Conservation (phyloP, 768 basidiomycete genomes). For the Megacollybia marginata region DNA sequence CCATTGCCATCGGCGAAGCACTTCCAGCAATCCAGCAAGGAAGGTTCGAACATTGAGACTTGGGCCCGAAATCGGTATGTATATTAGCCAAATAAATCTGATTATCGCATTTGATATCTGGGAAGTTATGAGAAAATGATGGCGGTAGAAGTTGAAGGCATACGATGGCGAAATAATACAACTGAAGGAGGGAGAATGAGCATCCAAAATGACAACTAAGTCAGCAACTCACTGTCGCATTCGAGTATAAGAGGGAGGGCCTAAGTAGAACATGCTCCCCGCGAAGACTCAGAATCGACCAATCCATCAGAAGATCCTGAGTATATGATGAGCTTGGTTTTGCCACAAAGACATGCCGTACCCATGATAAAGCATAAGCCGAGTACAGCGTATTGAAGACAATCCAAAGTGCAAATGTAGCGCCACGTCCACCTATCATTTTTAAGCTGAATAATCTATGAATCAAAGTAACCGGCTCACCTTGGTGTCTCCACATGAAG, state of each 20-base stretch:
- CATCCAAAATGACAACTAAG: background rate
- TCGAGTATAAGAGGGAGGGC: constrained; percentile 64
- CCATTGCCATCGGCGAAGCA: constrained; percentile 82
- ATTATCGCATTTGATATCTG: constrained; percentile 67
- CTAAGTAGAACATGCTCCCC: constrained; percentile 58
- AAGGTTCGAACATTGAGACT: constrained; percentile 53
- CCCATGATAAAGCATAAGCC: constrained; percentile 74
- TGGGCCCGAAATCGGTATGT: constrained; percentile 49
- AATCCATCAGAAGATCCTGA: constrained; percentile 86
- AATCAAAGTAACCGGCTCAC: constrained; percentile 26
- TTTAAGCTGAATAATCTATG: background rate
- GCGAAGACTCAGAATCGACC: constrained; percentile 69
- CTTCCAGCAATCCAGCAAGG: constrained; percentile 64
- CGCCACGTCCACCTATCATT: constrained; percentile 27
- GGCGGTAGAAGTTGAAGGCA: constrained; percentile 7
- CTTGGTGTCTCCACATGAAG: constrained; percentile 69
- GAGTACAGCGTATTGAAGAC: constrained; percentile 58
- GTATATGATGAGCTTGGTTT: background rate
- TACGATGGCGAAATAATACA: constrained; percentile 79
- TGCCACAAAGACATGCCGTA: constrained; percentile 22
- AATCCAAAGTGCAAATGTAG: constrained; percentile 62
- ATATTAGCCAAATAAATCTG: constrained; percentile 80
- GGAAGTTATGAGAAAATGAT: background rate
- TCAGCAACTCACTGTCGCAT: constrained; percentile 42
- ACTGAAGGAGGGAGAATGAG: constrained; percentile 23